Base-by-base conservation (phyloP, 768 basidiomycete genomes). In the Tricholoma hemisulphureum region DNA sequence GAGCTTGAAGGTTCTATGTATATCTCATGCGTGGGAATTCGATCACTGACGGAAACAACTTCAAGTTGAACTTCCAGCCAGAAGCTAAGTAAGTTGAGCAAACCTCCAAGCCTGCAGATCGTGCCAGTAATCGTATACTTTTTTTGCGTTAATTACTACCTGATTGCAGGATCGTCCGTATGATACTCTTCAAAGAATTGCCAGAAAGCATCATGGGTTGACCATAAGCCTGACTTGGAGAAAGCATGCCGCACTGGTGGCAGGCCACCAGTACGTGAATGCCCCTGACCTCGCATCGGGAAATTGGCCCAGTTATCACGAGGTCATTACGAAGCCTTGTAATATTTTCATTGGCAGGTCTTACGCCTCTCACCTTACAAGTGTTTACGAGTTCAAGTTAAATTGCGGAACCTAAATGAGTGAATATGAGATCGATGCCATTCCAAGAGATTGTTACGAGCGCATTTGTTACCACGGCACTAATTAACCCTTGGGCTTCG, bases 21-120 rank as follows among this genome's bases (percentile, higher is more conserved):
- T n/a, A 50, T 35, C 58, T 49, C 53, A 57, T 58, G 46, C 63
- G 65, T 66, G 65, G 52, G 65, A 66, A 62, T 37, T 26, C 57
- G 32, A 28, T 35, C 49, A 29, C 39, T 55, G 14, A 24, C n/a
- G n/a, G n/a, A n/a, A n/a, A n/a, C n/a, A n/a, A n/a, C n/a, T n/a
- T n/a, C 20, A 41, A 5, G 20, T 20, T 41, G 39, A 18, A 41
- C 7, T 20, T 41, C 20, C 21, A 21, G 39, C 39, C 39, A 41
- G 39, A 41, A 41, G 39, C 6, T 20, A 9, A n/a, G 39, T 41
- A 9, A 20, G 39, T 41, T 6, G 20, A 3, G 20, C 32, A 28
- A 62, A 58, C 35, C 57, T 62, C 24, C 57, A 57, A 51, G 41
- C 56, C 3, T 62, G 58, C 39, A 31, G 52, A 39, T 26, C 24